Evolutionary conservation across 2,329 filamentous ascomycete genomes (phyloP), one percentile per base, ranked within the genome.

Genomic region (Lachnum nothofagi): DNA sequence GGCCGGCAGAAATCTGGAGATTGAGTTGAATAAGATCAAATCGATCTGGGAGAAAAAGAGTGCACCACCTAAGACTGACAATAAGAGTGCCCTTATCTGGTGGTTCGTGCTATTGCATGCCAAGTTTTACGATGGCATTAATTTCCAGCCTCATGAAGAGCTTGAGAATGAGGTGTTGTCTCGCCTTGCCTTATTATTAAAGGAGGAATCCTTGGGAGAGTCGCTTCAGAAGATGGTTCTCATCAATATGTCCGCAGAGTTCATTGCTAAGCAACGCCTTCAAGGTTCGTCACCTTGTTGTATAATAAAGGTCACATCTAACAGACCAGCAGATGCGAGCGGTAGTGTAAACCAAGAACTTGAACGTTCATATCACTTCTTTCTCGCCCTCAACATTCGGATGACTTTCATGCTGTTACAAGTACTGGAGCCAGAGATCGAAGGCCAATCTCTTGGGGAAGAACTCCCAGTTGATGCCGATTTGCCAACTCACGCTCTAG

Each of bases 21-120:
- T 83, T 46, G 88, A 93, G 64, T 91, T 95, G 64, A 79, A 78
- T 60, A 85, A 84, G 60, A 76, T 84, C 33, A 72, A 76, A 52
- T 67, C 68, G 37, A 72, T 75, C 27, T 81, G 77, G 78, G 69
- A 75, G 9, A 79, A 78, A 34, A 56, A 56, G 37, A 46, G 49
- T 12, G 54, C 53, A 23, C 48, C 52, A 22, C 45, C 54, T 19
- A 58, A 56, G 35, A 56, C 45, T 7, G 60, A 63, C 29, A 54
- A 51, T 24, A 44, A 57, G 14, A 79, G 82, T 56, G 80, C 83
- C 29, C 77, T 95, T 48, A 74, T 84, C 40, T 80, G 82, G 44
- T 93, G 90, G 85, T 95, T 96, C 61, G 79, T 91, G 51, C 83
- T 86, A 58, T 77, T 96, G 37, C 91, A 96, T 65, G 88, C 88